These are phyloP conservation scores for Oropetium thomaeum DNA, from an alignment of 176 grass and related monocot species.

Conservation along the genomic window DNA sequence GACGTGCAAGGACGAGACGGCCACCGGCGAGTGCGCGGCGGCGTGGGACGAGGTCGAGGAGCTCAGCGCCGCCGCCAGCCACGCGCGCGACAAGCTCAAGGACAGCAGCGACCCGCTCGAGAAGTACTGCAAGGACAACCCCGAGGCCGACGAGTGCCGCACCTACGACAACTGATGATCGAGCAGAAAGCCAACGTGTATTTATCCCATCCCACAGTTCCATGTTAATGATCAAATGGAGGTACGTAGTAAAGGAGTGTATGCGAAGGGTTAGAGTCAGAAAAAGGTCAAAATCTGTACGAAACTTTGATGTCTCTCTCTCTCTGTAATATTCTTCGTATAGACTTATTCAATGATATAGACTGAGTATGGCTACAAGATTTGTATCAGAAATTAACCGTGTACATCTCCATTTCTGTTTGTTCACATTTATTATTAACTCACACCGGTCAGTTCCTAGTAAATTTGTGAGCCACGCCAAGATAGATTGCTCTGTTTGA, in stretches of 20 bases:
- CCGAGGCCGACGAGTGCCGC: conserved; percentile 85
- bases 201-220: no score
- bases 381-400: neutral
- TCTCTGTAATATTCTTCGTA: neutral
- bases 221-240: no score
- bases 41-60: conserved; percentile 97
- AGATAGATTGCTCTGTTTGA: no score
- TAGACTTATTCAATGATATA: neutral
- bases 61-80: conserved; percentile 84
- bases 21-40: conserved; percentile 65
- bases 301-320: neutral
- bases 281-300: neutral
- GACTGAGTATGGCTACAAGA: neutral
- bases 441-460: neutral
- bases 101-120: conserved; percentile 62
- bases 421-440: neutral
- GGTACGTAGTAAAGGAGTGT: neutral
- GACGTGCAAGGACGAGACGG: conserved; percentile 45
- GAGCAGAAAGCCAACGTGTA: no score
- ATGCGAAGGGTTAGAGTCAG: neutral
- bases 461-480: neutral
- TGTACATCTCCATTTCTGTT: neutral
- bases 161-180: conserved; percentile 62
- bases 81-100: conserved; percentile 84
- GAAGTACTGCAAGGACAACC: conserved; percentile 90